Conservation (phyloP, 2,329 filamentous ascomycete species). For the Paramyrothecium roridum region DNA sequence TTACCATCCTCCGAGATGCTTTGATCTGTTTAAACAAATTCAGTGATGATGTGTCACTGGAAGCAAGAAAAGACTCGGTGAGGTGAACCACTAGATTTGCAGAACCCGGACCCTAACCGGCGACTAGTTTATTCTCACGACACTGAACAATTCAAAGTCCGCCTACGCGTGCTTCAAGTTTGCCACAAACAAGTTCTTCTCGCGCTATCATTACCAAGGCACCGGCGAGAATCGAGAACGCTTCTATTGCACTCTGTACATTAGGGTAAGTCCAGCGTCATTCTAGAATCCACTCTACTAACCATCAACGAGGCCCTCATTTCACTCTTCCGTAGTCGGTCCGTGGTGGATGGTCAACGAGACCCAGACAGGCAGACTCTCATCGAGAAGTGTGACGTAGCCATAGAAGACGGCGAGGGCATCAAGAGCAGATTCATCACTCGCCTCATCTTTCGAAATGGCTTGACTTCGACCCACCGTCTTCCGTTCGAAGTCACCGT, state of each 20-base stretch:
- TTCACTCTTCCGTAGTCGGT: constrained; percentile 69
- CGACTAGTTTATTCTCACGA: constrained; percentile 65
- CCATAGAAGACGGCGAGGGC: constrained; percentile 67
- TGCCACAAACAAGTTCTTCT: constrained; percentile 66
- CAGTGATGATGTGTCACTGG: constrained; percentile 73
- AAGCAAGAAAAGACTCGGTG: constrained; percentile 67
- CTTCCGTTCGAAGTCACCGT: constrained; percentile 71
- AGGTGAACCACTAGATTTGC: constrained; percentile 1
- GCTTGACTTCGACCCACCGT: constrained; percentile 73
- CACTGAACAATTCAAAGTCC: constrained; percentile 77
- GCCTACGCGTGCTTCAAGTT: constrained; percentile 74
- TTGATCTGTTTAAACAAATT: constrained; percentile 75
- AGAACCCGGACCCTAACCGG: constrained; percentile 1
- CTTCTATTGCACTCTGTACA: constrained; percentile 75
- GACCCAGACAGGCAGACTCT: constrained; percentile 63
- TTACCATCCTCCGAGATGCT: constrained; percentile 67
- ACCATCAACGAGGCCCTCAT: constrained; percentile 52
- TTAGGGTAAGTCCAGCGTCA: constrained; percentile 45
- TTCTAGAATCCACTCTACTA: neutral
- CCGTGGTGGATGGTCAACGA: constrained; percentile 52
- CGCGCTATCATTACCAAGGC: constrained; percentile 65
- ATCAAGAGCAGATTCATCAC: constrained; percentile 72
- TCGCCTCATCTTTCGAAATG: constrained; percentile 71
- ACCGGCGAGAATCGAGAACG: constrained; percentile 47
- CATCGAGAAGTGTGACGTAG: constrained; percentile 72